These are phyloP conservation scores for Thinopyrum obtusiflorum DNA, from an alignment of 202 grass and related monocot species.

Conservation along the genomic window DNA sequence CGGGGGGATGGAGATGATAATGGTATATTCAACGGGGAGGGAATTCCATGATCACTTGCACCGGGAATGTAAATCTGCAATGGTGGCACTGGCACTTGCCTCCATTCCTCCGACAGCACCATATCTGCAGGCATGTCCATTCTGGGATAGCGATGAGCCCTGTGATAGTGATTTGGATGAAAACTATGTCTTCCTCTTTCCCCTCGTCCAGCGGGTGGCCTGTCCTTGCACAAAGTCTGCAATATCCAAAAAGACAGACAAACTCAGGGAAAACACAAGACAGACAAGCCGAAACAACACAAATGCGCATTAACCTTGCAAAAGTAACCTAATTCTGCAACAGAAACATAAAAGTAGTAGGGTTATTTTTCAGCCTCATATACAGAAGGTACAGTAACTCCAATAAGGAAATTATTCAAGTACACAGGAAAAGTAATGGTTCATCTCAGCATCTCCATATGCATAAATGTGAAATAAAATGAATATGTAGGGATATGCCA, in stretches of 20 bases:
- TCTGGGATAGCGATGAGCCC: conserved; percentile 26
- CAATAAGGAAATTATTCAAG: not conserved
- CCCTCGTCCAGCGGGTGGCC: conserved; percentile 31
- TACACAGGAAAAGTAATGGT: not conserved
- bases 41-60: conserved; percentile 42
- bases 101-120: conserved; percentile 33
- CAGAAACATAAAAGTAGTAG: conserved; percentile 11
- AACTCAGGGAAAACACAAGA: conserved; percentile 14
- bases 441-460: not conserved
- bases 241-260: conserved; percentile 26
- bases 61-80: conserved; percentile 37
- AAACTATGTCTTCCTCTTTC: conserved; percentile 47
- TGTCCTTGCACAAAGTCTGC: conserved; percentile 50
- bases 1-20: conserved; percentile 25
- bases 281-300: not conserved
- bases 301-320: conserved; percentile 1
- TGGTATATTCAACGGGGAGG: conserved; percentile 28
- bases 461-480: conserved; percentile 7
- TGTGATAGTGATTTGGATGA: conserved; percentile 40
- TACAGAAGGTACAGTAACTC: conserved; percentile 7
- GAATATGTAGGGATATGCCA: not conserved
- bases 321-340: conserved; percentile 9
- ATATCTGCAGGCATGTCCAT: conserved; percentile 37
- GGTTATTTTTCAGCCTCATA: conserved; percentile 2
- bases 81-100: conserved; percentile 24